Evolutionary conservation across 2,329 filamentous ascomycete species (phyloP).

Genomic region (Ophiobolus disseminans): DNA sequence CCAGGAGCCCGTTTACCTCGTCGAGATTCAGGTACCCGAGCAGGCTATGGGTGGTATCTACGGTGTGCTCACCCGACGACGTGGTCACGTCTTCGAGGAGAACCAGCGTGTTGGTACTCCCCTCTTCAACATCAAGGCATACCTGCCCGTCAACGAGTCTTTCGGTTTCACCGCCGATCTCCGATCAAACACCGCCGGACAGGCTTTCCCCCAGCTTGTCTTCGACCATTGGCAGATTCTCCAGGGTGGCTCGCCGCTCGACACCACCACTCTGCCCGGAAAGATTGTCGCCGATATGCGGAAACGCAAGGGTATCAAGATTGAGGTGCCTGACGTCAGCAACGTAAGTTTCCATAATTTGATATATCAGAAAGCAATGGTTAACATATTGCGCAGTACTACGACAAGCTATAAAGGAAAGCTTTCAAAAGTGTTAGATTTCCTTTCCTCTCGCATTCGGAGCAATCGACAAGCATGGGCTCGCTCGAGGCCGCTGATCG

Average conservation of each 20-base stretch:
- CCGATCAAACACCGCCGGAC: constrained; percentile 88
- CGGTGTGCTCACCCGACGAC: constrained; percentile 94
- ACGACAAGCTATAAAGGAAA: constrained; percentile 91
- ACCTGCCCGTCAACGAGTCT: constrained; percentile 94
- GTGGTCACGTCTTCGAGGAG: constrained; percentile 99
- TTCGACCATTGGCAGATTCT: constrained; percentile 99
- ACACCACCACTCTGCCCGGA: constrained; percentile 81
- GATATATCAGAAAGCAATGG: constrained; percentile 29
- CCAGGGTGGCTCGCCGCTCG: constrained; percentile 90
- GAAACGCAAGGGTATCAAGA: constrained; percentile 99
- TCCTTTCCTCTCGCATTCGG: constrained; percentile 47
- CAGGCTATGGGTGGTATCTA: constrained; percentile 99
- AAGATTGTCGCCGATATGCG: constrained; percentile 86
- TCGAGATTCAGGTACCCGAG: constrained; percentile 99
- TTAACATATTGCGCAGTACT: constrained; percentile 72
- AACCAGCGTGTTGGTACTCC: constrained; percentile 98
- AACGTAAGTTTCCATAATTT: constrained; percentile 73
- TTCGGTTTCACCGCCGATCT: constrained; percentile 99
- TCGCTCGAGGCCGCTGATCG: constrained; percentile 44
- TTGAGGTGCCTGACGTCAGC: constrained; percentile 87
- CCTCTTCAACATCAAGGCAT: constrained; percentile 99
- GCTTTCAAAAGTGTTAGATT: constrained; percentile 54
- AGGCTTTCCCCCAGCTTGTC: constrained; percentile 98
- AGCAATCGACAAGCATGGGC: constrained; percentile 43
- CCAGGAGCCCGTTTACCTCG: constrained; percentile 96